These are phyloP conservation scores for Zygotorulaspora mrakii DNA, from an alignment of 1,139 yeast species.

Conservation along the genomic window DNA sequence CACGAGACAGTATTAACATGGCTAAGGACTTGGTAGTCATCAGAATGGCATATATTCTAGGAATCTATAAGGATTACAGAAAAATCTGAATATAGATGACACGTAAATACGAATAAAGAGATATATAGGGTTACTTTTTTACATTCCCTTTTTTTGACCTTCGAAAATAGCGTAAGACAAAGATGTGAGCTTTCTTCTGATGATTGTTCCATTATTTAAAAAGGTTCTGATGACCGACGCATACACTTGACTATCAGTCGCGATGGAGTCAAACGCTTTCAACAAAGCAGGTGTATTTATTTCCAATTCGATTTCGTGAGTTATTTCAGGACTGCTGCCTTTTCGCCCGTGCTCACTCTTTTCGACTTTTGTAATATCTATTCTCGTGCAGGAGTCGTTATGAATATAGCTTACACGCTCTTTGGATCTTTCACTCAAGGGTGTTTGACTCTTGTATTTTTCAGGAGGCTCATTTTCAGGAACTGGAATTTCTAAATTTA, in stretches of 20 bases:
- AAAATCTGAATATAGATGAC: conserved; percentile 6
- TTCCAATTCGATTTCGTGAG: conserved; percentile 67
- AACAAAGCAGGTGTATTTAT: conserved; percentile 62
- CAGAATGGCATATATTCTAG: conserved; percentile 79
- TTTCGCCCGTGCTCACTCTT: conserved; percentile 47
- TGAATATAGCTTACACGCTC: conserved; percentile 63
- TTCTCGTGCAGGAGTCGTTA: conserved; percentile 62
- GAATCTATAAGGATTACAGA: conserved; percentile 57
- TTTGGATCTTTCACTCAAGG: conserved; percentile 56
- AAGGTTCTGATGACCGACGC: conserved; percentile 70
- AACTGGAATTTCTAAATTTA: conserved; percentile 70
- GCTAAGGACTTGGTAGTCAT: conserved; percentile 93
- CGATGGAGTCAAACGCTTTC: conserved; percentile 53
- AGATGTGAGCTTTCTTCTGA: conserved; percentile 42
- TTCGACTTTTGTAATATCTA: conserved; percentile 64
- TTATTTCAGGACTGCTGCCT: conserved; percentile 36
- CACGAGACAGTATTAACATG: conserved; percentile 87
- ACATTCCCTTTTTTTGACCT: conserved; percentile 34
- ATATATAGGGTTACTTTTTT: conserved; percentile 1
- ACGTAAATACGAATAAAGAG: conserved; percentile 4
- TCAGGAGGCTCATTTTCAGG: conserved; percentile 52
- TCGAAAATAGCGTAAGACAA: conserved; percentile 37
- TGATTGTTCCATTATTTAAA: conserved; percentile 62
- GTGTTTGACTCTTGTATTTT: conserved; percentile 47
- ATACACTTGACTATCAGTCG: conserved; percentile 55